Percentiles rank a stretch among this genome's conserved stretches.
Evolutionary conservation across 202 grass and related monocot species (phyloP).

Genomic region (Schoenoplectus triqueter): DNA sequence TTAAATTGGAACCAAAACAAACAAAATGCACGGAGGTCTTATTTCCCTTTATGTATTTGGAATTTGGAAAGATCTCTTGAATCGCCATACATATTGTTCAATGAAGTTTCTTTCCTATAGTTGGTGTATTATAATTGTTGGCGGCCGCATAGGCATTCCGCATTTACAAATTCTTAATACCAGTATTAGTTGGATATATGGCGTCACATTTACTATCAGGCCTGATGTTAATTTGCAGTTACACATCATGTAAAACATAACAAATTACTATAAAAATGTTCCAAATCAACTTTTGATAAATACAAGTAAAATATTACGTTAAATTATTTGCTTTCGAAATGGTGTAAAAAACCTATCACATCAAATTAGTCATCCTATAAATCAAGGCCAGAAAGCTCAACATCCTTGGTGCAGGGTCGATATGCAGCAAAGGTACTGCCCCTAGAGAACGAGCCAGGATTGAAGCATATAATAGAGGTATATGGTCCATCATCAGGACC

Average conservation of each 20-base stretch:
- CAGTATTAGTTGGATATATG: neutral
- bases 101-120: too few species aligned
- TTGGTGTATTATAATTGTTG: neutral
- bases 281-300: neutral
- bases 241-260: neutral
- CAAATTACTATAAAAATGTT: neutral
- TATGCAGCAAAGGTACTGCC: slow-evolving; percentile 90
- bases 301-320: neutral
- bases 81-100: neutral
- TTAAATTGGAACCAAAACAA: neutral
- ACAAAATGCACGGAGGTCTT: neutral
- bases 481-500: neutral
- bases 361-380: neutral
- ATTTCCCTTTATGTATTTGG: neutral
- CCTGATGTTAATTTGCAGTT: neutral
- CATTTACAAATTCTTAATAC: neutral
- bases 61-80: neutral
- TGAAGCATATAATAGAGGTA: slow-evolving; percentile 74
- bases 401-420: slow-evolving; percentile 88
- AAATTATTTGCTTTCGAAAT: slow-evolving; percentile 14
- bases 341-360: neutral
- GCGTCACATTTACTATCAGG: neutral
- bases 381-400: slow-evolving; percentile 82
- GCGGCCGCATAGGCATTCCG: neutral
- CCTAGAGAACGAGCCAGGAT: slow-evolving; percentile 88